Conservation (phyloP, 495 filamentous ascomycete species). For the Niebla homalea region DNA sequence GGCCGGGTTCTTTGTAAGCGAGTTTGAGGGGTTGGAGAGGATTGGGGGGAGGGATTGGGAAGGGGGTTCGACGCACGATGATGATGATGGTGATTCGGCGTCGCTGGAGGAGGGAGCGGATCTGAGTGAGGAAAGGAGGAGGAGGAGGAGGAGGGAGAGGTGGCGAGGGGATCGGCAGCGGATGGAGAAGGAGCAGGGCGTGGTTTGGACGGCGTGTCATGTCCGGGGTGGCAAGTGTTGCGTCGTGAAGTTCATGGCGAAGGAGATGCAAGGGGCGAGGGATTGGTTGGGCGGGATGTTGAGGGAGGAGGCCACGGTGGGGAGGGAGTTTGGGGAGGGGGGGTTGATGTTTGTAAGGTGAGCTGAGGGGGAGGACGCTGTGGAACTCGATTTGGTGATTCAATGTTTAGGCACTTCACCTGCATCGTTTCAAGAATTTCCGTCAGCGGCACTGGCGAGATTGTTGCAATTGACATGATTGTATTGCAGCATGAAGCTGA, state of each 20-base stretch:
- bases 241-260: slow-evolving; percentile 70
- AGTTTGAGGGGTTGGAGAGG: slow-evolving; percentile 63
- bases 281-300: slow-evolving; percentile 47
- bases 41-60: slow-evolving; percentile 73
- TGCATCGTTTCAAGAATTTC: too few relatives aligned
- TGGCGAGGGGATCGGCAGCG: slow-evolving; percentile 25
- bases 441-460: too few relatives aligned
- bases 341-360: slow-evolving; percentile 45
- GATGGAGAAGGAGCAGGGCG: slow-evolving; percentile 39
- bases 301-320: slow-evolving; percentile 42
- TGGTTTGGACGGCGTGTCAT: slow-evolving; percentile 65
- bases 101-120: slow-evolving; percentile 20
- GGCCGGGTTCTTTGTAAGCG: slow-evolving; percentile 54
- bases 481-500: too few relatives aligned
- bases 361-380: not conserved
- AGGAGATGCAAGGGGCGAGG: slow-evolving; percentile 46
- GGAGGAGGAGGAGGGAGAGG: slow-evolving; percentile 17
- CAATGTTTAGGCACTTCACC: too few relatives aligned
- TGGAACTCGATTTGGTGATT: too few relatives aligned
- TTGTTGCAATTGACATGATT: too few relatives aligned
- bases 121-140: not conserved
- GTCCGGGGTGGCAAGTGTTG: slow-evolving; percentile 2
- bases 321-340: slow-evolving; percentile 48
- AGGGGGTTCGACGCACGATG: slow-evolving; percentile 14
- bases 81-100: not conserved